Base-by-base conservation (phyloP, 257 asterid genomes). In the Solanum arcanum region DNA sequence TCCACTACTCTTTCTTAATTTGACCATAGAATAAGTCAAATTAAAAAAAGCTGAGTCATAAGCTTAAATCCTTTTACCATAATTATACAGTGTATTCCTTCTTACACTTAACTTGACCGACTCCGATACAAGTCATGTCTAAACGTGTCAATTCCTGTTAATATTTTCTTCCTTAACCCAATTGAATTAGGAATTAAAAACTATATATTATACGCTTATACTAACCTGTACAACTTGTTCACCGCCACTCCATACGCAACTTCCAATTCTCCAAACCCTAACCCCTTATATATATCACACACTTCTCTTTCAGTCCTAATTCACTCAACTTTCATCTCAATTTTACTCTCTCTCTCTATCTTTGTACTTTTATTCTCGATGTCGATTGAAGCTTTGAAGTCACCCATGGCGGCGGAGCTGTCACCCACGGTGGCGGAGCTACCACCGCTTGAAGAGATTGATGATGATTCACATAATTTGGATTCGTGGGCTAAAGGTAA, bases 211-310 rank as follows among this genome's bases (percentile, higher is more conserved):
- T n/a, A 83, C 39, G 25, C 1, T 3, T 59, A 59, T 31, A 66
- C 18, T 87, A 66, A 87, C 83, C 88, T 87, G 16, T 87, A 83
- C 88, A 88, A 89, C 88, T 87, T 84, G 88, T 75, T 83, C 94
- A 94, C 98, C 93, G 95, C 91, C 97, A 88, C 87, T 90, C 92
- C 96, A 83, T 93, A 94, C 96, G 97, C 95, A 90, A 94, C 96
- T 87, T 88, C 98, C 93, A 89, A 88, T 92, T 77, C 88, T 25
- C 13, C 31, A 10, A 56, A 56, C 74, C 47, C 77, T 2, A 11
- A 37, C 37, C 81, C 74, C 7, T 85, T 69, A 64, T 88, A 80
- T 90, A 86, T 85, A 56, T 44, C 87, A 47, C 89, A 84, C 21
- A 86, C 56, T 83, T 35, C 80, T 82, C 74, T 31, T 77, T 60